Evolutionary conservation across 495 filamentous ascomycete species (phyloP).

Genomic region (Penicillium ochrochloron): DNA sequence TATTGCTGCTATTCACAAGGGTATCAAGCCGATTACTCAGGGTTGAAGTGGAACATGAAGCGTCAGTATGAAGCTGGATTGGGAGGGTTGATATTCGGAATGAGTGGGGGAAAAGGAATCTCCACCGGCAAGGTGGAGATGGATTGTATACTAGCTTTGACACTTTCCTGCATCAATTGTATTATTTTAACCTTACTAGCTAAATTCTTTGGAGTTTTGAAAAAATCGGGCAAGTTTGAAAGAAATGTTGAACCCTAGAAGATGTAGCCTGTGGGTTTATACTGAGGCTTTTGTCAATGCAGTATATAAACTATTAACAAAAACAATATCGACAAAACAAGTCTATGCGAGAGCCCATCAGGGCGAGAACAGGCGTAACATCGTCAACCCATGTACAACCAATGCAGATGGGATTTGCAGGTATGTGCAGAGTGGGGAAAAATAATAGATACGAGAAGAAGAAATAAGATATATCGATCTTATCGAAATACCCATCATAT

Average conservation of each 20-base stretch:
- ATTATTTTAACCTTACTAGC: neutral
- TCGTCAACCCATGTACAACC: slow-evolving; percentile 23
- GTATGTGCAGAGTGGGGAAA: slow-evolving; percentile 16
- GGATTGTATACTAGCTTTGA: slow-evolving; percentile 2
- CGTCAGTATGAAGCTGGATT: neutral
- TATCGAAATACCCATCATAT: neutral
- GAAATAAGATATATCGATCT: neutral
- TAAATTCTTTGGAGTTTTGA: neutral
- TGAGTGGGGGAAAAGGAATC: neutral
- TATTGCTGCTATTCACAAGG: slow-evolving; percentile 95
- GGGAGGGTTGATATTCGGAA: neutral
- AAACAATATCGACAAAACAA: slow-evolving; percentile 2
- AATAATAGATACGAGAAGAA: slow-evolving; percentile 16
- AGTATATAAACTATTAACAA: slow-evolving; percentile 2
- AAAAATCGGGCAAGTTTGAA: neutral
- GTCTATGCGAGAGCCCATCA: slow-evolving; percentile 11
- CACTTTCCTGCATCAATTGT: neutral
- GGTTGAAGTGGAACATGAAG: slow-evolving; percentile 19
- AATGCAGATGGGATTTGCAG: slow-evolving; percentile 19
- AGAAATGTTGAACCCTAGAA: neutral
- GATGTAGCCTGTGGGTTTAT: neutral
- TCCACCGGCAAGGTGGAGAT: neutral
- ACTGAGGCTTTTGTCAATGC: slow-evolving; percentile 1
- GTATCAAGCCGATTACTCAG: slow-evolving; percentile 75
- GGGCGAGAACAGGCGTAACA: slow-evolving; percentile 24